Percentiles rank a stretch among this genome's conserved stretches.
These are phyloP conservation scores for Nadsonia commutata DNA, from an alignment of 1,139 yeast genomes.

Conservation along the genomic window DNA sequence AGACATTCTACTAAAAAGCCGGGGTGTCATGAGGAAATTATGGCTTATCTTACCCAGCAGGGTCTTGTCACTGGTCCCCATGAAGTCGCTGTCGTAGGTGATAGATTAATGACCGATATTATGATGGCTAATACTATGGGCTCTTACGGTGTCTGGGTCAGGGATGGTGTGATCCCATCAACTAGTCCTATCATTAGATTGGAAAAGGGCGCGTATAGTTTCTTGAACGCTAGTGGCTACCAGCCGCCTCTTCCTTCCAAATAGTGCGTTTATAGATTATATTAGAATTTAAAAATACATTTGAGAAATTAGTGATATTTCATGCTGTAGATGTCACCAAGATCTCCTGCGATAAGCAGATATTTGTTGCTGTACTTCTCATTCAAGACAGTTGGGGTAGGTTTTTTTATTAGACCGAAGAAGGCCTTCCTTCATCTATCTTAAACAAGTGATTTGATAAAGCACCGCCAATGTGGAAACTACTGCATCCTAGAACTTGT, in stretches of 20 bases:
- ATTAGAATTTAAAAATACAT: too few relatives aligned
- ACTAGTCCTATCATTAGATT: background rate
- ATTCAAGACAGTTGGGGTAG: too few relatives aligned
- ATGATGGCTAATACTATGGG: slow-evolving; percentile 94
- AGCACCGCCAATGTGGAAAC: background rate
- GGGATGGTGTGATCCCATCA: slow-evolving; percentile 44
- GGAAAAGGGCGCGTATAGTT: background rate
- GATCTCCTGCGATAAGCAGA: too few relatives aligned
- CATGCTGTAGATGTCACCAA: too few relatives aligned
- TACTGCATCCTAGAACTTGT: background rate
- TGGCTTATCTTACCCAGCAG: slow-evolving; percentile 34
- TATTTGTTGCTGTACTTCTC: too few relatives aligned
- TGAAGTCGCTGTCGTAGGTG: slow-evolving; percentile 80
- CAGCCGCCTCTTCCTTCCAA: background rate
- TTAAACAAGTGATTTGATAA: background rate
- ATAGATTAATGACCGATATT: slow-evolving; percentile 78
- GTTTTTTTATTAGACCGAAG: too few relatives aligned
- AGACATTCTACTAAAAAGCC: slow-evolving; percentile 79
- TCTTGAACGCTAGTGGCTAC: background rate
- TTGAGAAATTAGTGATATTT: too few relatives aligned
- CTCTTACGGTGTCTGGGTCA: slow-evolving; percentile 69
- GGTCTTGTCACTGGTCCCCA: slow-evolving; percentile 29
- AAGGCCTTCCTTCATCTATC: too few relatives aligned
- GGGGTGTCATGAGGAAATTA: slow-evolving; percentile 64
- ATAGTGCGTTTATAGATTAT: too few relatives aligned